Conservation (phyloP, 768 basidiomycete genomes). For the Lactarius tabidus region DNA sequence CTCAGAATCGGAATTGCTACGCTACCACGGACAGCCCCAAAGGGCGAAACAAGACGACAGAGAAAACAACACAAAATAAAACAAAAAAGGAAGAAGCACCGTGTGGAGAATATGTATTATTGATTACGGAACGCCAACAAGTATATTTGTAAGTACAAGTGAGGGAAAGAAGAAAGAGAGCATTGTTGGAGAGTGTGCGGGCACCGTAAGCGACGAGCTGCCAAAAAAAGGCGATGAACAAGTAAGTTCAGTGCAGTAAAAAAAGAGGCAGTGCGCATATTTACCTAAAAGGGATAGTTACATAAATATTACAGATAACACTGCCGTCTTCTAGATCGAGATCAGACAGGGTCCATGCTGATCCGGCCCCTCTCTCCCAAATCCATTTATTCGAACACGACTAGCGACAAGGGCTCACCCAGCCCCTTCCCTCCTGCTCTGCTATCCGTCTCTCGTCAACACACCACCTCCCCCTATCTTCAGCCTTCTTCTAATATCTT, state of each 20-base stretch:
- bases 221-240: neutral
- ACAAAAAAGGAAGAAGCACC: neutral
- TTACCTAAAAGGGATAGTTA: neutral
- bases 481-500: neutral
- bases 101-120: neutral
- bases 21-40: neutral
- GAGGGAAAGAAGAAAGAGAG: too few relatives aligned
- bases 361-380: conserved; percentile 13
- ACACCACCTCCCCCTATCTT: neutral
- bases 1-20: too few relatives aligned
- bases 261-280: neutral
- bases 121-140: neutral
- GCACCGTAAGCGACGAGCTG: neutral
- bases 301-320: neutral
- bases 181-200: neutral
- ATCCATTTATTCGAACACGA: conserved; percentile 1
- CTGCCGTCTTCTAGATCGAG: conserved; percentile 4
- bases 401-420: neutral
- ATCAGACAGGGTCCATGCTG: conserved; percentile 7
- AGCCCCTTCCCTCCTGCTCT: neutral
- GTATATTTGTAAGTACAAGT: neutral
- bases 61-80: neutral
- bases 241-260: neutral
- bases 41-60: neutral
- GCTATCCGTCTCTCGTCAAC: neutral